Evolutionary conservation across 371 early-diverging fungal genomes (phyloP), one percentile per base, ranked within the genome.

Genomic region (Mucor mucedo): DNA sequence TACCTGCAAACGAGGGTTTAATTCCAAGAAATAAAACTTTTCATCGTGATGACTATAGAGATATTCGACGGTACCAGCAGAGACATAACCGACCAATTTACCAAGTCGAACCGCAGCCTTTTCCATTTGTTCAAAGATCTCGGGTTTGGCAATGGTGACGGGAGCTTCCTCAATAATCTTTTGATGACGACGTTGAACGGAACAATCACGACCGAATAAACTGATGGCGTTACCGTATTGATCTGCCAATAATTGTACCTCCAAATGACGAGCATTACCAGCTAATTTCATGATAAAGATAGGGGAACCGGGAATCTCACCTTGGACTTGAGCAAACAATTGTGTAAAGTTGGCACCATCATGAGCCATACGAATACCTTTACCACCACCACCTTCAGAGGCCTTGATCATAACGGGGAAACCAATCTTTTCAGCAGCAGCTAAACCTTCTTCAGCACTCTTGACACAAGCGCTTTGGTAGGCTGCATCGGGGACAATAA

Each of bases 371-470:
- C 98, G 92, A 65, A 99, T 99, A 70, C 99, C 99, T 82, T 99
- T 99, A 60, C 99, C 99, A 66, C 99, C 99, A 61, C 99, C 99
- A 72, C 98, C 98, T 80, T 98, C 97, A 10, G 95, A 94, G n/a
- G 98, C 98, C 81, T 99, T 99, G 78, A 98, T 93, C 98, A 99
- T 98, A 69, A 98, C 87, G 11, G 99, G 99, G 78, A 90, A 99
- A 3, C 97, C 98, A 52, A 98, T 94, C 67, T 88, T 83, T 59
- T 88, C 86, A 4, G 97, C 96, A 63, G 91, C 89, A 38, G 72
- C 68, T 44, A 98, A 76, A 65, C 91, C 95, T 64, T 93, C 87
- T 40, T 91, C 88, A 45, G 87, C 87, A 59, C 84, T 87, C 57
- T 82, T 86, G 29, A 94, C 90, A 67, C 91, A 91, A 1, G 98